These are phyloP conservation scores for Albatrellus ellisii DNA, from an alignment of 768 basidiomycete species.

Conservation along the genomic window DNA sequence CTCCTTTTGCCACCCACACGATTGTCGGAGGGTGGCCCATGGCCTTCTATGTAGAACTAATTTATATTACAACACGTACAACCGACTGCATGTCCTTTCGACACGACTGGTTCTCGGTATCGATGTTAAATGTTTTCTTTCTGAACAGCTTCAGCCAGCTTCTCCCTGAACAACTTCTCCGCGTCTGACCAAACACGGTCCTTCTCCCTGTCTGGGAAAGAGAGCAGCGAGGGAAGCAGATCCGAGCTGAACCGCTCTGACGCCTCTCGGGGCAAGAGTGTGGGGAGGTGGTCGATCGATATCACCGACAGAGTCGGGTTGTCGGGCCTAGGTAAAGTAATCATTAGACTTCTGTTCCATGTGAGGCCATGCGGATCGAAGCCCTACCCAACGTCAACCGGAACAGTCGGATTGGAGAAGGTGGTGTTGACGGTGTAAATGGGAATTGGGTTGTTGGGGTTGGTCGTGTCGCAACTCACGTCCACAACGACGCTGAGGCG, in stretches of 20 bases:
- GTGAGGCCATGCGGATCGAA: not conserved
- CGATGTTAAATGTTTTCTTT: constrained; percentile 15
- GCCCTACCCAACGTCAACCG: constrained; percentile 69
- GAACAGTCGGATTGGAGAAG: constrained; percentile 83
- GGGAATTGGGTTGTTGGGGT: constrained; percentile 96
- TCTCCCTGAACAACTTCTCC: constrained; percentile 67
- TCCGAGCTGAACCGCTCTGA: constrained; percentile 93
- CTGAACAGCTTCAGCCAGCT: constrained; percentile 38
- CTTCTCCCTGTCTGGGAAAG: constrained; percentile 52
- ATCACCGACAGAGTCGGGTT: constrained; percentile 71
- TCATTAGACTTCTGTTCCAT: not conserved
- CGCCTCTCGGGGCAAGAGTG: constrained; percentile 87
- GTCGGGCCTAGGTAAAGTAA: constrained; percentile 29
- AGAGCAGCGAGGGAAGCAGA: constrained; percentile 70
- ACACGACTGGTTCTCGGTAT: not conserved
- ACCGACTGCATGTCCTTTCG: not conserved
- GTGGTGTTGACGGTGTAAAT: constrained; percentile 92
- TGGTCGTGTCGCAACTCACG: constrained; percentile 98
- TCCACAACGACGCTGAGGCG: constrained; percentile 80
- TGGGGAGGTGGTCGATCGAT: constrained; percentile 95
- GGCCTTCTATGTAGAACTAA: not conserved
- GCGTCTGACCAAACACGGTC: constrained; percentile 84
- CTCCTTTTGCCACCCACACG: no score
- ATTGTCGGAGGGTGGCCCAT: no score
- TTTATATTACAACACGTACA: not conserved